Evolutionary conservation across 1,284 basidiomycete genomes (phyloP).

Genomic region (Irpex sp.): DNA sequence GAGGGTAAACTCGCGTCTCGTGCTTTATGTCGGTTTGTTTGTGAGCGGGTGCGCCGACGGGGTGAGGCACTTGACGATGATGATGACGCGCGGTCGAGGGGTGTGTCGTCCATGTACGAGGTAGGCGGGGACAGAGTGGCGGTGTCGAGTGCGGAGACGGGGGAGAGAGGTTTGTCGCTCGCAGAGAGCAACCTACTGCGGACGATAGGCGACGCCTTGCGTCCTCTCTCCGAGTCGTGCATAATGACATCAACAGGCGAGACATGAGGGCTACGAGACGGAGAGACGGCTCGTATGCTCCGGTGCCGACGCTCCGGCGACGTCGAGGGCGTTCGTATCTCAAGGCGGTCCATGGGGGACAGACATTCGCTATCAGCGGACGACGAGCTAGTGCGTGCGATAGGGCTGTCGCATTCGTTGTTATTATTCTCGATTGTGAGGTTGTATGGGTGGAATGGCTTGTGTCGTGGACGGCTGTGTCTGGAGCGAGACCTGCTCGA

Average conservation of each 20-base stretch:
- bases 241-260: slow-evolving; percentile 19
- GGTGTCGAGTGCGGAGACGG: not conserved
- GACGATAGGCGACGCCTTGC: slow-evolving; percentile 14
- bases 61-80: not conserved
- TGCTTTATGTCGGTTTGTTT: not conserved
- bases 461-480: slow-evolving; percentile 21
- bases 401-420: slow-evolving; percentile 4
- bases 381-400: slow-evolving; percentile 23
- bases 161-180: not conserved
- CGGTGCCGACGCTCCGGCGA: slow-evolving; percentile 14
- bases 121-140: not conserved
- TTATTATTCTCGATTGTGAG: slow-evolving; percentile 2
- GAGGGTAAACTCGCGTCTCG: not conserved
- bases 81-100: not conserved
- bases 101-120: not conserved
- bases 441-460: slow-evolving; percentile 16
- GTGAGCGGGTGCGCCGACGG: not conserved
- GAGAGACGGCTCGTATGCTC: slow-evolving; percentile 17
- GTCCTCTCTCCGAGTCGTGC: slow-evolving; percentile 8
- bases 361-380: slow-evolving; percentile 23
- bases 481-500: slow-evolving; percentile 27
- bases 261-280: slow-evolving; percentile 23
- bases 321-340: slow-evolving; percentile 25
- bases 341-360: slow-evolving; percentile 27
- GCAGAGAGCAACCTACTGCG: not conserved